phyloP scores from a whole-genome alignment of 2,329 filamentous ascomycete species.

The Colletotrichum sp. region DNA sequence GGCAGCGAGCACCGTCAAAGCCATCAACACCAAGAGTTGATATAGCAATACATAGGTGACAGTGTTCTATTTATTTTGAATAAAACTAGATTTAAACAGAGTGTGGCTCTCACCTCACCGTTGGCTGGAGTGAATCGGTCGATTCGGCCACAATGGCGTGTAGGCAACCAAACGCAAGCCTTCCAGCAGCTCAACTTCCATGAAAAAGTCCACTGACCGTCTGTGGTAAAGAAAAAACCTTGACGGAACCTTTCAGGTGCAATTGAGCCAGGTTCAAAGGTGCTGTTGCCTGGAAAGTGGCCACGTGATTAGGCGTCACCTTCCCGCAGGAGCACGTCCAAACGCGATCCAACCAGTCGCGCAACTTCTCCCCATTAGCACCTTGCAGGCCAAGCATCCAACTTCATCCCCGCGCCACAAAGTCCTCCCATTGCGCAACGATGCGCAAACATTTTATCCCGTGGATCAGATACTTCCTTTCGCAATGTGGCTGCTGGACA shows the following conservation, averaged over 20 bases:
- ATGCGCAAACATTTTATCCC: neutral
- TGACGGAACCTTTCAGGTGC: neutral
- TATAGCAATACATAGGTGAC: neutral
- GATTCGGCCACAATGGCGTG: neutral
- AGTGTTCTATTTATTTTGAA: neutral
- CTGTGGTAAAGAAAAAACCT: neutral
- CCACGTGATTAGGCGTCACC: constrained; percentile 26
- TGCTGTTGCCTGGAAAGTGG: constrained; percentile 8
- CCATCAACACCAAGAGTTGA: neutral
- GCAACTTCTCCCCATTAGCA: constrained; percentile 5
- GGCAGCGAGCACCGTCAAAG: neutral
- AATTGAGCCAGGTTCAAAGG: neutral
- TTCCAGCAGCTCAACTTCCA: neutral
- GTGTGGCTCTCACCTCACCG: neutral
- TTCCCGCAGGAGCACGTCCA: constrained; percentile 1
- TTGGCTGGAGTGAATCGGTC: neutral
- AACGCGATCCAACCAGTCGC: constrained; percentile 6
- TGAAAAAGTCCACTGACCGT: neutral
- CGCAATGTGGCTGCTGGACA: constrained; percentile 71
- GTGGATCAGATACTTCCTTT: neutral
- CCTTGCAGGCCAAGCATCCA: neutral
- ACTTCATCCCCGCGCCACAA: neutral
- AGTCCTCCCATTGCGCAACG: neutral
- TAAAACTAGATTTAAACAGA: neutral
- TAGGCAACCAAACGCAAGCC: neutral